phyloP scores from a whole-genome alignment of 805 yeast species.

The Candida namnaoensis region DNA sequence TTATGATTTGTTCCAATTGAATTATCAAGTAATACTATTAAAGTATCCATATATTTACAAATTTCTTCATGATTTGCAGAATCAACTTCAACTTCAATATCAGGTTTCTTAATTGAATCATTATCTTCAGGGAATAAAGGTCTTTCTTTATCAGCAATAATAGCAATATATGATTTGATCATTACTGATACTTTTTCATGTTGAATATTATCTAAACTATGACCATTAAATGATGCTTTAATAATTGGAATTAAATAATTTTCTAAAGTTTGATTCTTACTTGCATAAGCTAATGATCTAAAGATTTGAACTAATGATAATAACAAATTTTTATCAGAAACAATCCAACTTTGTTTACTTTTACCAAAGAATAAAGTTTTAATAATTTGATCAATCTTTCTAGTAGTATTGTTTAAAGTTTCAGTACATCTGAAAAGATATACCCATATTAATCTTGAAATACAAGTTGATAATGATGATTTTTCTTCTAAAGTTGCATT shows the following conservation, averaged over 20 bases:
- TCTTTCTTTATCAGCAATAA: conserved; percentile 55
- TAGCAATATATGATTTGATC: conserved; percentile 61
- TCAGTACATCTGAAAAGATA: conserved; percentile 82
- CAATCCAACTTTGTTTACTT: conserved; percentile 71
- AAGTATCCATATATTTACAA: conserved; percentile 42
- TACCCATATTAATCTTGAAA: conserved; percentile 82
- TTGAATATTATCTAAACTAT: conserved; percentile 47
- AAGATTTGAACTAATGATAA: conserved; percentile 64
- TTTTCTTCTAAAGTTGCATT: conserved; percentile 31
- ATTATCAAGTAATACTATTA: conserved; percentile 53
- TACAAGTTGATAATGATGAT: conserved; percentile 50
- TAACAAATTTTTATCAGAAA: conserved; percentile 50
- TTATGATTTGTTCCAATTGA: conserved; percentile 38
- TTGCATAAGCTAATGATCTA: conserved; percentile 72
- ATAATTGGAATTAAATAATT: conserved; percentile 67
- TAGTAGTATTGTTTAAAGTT: conserved; percentile 78
- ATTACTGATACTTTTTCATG: conserved; percentile 69
- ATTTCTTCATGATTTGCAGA: conserved; percentile 61
- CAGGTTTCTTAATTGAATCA: conserved; percentile 22
- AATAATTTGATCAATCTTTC: conserved; percentile 62
- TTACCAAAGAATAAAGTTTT: conserved; percentile 44
- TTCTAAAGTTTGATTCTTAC: conserved; percentile 73
- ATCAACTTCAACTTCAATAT: conserved; percentile 19
- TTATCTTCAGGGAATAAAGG: conserved; percentile 67
- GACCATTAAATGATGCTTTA: conserved; percentile 49